These are phyloP conservation scores for Arabidopsis hybrid DNA, from an alignment of 441 rosid species.

Conservation along the genomic window DNA sequence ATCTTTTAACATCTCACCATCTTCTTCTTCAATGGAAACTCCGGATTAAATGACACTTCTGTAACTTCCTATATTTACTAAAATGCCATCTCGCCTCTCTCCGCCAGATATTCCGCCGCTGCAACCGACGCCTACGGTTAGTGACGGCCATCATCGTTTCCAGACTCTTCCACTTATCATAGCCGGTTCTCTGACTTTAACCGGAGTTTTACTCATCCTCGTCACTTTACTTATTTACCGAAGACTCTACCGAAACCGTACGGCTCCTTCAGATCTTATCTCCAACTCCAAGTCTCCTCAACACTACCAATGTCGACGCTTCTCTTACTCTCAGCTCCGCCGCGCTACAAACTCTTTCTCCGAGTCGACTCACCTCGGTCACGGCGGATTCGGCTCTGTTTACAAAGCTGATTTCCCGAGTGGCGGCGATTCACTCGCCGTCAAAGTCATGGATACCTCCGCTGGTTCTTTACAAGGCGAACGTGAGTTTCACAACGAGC, in stretches of 20 bases:
- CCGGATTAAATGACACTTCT: conserved; percentile 12
- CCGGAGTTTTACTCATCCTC: conserved; percentile 49
- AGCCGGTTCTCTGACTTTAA: conserved; percentile 50
- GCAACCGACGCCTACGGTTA: conserved; percentile 14
- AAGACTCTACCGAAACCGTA: conserved; percentile 62
- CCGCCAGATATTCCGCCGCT: conserved; percentile 17
- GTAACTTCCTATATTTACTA: conserved; percentile 18
- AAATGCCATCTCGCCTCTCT: conserved; percentile 63
- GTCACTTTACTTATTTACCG: conserved; percentile 66
- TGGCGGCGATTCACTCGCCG: conserved; percentile 54
- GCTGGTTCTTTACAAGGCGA: conserved; percentile 66
- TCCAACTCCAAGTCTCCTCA: conserved; percentile 54
- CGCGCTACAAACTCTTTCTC: conserved; percentile 76
- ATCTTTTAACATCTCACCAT: conserved; percentile 6
- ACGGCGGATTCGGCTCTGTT: conserved; percentile 85
- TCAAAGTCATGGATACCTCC: conserved; percentile 69
- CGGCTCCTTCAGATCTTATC: conserved; percentile 64
- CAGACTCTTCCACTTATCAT: conserved; percentile 51
- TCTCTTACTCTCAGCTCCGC: conserved; percentile 79
- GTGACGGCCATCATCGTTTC: conserved; percentile 32
- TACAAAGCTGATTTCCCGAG: conserved; percentile 68
- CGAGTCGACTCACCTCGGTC: conserved; percentile 73
- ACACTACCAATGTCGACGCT: conserved; percentile 63
- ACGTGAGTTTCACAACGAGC: conserved; percentile 90
- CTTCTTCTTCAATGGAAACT: conserved; percentile 31